Evolutionary conservation across 1,284 basidiomycete genomes (phyloP).

Genomic region (Pseudozyma tsukubaensis): DNA sequence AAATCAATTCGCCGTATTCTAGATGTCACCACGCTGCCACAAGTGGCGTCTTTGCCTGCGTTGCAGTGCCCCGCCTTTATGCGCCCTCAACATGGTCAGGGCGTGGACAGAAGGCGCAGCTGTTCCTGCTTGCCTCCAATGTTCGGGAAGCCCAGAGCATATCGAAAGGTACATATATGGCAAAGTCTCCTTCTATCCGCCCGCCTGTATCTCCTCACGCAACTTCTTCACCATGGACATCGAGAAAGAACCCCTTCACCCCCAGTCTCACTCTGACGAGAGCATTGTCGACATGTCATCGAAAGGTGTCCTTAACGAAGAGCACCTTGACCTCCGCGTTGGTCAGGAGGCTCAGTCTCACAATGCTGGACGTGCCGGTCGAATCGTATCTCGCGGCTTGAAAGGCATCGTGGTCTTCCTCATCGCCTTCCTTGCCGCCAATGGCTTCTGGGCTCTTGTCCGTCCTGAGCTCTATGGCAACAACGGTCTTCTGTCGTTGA

Average conservation of each 20-base stretch:
- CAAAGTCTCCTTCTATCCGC: background rate
- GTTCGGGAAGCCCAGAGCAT: too few relatives aligned
- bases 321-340: conserved; percentile 26
- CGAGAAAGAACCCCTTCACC: conserved; percentile 22
- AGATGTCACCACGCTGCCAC: too few relatives aligned
- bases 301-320: conserved; percentile 23
- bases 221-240: conserved; percentile 11
- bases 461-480: conserved; percentile 32
- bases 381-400: conserved; percentile 22
- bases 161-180: background rate
- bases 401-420: conserved; percentile 26
- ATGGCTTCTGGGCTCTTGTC: conserved; percentile 39
- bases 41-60: too few relatives aligned
- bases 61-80: too few relatives aligned
- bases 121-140: too few relatives aligned
- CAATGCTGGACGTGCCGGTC: background rate
- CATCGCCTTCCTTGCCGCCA: conserved; percentile 26
- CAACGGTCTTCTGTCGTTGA: conserved; percentile 15
- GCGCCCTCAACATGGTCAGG: too few relatives aligned
- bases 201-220: background rate
- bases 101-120: too few relatives aligned
- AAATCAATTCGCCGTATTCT: too few relatives aligned
- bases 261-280: background rate
- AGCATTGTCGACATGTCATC: conserved; percentile 9
- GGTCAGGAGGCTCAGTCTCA: conserved; percentile 9